phyloP scores from a whole-genome alignment of 2,329 filamentous ascomycete genomes.

The Ceratocystis huliohia region DNA sequence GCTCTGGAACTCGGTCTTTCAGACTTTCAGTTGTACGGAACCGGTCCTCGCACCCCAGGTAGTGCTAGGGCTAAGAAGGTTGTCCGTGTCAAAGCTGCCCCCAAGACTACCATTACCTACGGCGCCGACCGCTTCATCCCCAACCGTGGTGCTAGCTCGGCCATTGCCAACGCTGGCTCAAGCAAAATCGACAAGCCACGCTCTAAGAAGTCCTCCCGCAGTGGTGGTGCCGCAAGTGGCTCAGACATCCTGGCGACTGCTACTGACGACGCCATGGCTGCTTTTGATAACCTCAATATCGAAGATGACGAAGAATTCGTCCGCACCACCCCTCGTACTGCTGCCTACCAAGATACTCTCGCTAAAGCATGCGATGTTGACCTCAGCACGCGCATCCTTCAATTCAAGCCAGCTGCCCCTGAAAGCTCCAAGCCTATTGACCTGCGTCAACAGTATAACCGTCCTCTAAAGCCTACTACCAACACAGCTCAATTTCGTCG shows the following conservation, averaged over 20 bases:
- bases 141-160: slow-evolving; percentile 81
- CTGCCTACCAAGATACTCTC: slow-evolving; percentile 83
- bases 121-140: slow-evolving; percentile 89
- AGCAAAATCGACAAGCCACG: slow-evolving; percentile 70
- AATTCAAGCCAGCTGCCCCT: slow-evolving; percentile 95
- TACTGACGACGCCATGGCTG: slow-evolving; percentile 65
- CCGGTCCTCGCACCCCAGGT: slow-evolving; percentile 52
- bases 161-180: slow-evolving; percentile 66
- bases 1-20: slow-evolving; percentile 79
- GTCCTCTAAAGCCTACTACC: slow-evolving; percentile 69
- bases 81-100: slow-evolving; percentile 43
- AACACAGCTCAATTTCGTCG: slow-evolving; percentile 77
- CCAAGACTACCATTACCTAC: slow-evolving; percentile 70
- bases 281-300: slow-evolving; percentile 67
- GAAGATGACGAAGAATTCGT: slow-evolving; percentile 56
- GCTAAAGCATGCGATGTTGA: slow-evolving; percentile 85
- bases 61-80: slow-evolving; percentile 46
- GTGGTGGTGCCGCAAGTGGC: slow-evolving; percentile 40
- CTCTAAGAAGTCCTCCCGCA: slow-evolving; percentile 53
- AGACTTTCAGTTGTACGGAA: slow-evolving; percentile 82
- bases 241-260: slow-evolving; percentile 67
- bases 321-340: slow-evolving; percentile 72
- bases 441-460: slow-evolving; percentile 93
- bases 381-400: slow-evolving; percentile 86
- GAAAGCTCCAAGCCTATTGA: slow-evolving; percentile 98